phyloP scores from a whole-genome alignment of 768 basidiomycete genomes.

The Trametes cubensis region DNA sequence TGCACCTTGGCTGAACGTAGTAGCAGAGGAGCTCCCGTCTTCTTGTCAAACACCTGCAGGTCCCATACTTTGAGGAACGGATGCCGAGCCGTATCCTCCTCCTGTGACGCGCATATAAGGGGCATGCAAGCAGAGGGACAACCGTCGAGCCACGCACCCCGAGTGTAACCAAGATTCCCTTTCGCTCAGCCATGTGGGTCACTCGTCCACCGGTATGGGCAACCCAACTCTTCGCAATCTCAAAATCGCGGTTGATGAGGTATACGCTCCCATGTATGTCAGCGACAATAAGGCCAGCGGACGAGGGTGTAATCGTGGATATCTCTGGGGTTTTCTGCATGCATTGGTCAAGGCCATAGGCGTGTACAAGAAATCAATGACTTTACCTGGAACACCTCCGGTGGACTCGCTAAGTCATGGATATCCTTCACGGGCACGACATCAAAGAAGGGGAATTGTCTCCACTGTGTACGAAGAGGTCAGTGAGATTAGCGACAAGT shows the following conservation, averaged over 20 bases:
- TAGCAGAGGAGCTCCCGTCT: constrained; percentile 59
- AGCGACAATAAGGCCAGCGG: constrained; percentile 72
- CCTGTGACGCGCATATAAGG: constrained; percentile 45
- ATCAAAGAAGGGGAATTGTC: constrained; percentile 92
- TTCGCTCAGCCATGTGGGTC: constrained; percentile 83
- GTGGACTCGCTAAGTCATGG: constrained; percentile 73
- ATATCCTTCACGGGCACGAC: constrained; percentile 73
- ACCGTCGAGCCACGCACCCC: constrained; percentile 58
- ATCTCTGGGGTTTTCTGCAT: constrained; percentile 68
- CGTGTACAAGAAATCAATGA: background rate
- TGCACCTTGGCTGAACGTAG: constrained; percentile 80
- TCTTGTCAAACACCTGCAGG: constrained; percentile 68
- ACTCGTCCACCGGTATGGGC: constrained; percentile 81
- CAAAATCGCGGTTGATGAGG: constrained; percentile 73
- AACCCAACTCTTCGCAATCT: constrained; percentile 71
- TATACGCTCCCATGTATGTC: constrained; percentile 87
- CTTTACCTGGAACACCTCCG: constrained; percentile 76
- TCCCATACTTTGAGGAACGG: constrained; percentile 91
- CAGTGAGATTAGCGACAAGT: background rate
- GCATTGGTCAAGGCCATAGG: constrained; percentile 19
- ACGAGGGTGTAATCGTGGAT: constrained; percentile 65
- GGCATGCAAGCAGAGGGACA: background rate
- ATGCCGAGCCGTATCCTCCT: constrained; percentile 68
- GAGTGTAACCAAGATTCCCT: constrained; percentile 82
- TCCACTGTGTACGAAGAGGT: constrained; percentile 33